phyloP scores from a whole-genome alignment of 306 rosid genomes.

The Trifolium fragiferum region DNA sequence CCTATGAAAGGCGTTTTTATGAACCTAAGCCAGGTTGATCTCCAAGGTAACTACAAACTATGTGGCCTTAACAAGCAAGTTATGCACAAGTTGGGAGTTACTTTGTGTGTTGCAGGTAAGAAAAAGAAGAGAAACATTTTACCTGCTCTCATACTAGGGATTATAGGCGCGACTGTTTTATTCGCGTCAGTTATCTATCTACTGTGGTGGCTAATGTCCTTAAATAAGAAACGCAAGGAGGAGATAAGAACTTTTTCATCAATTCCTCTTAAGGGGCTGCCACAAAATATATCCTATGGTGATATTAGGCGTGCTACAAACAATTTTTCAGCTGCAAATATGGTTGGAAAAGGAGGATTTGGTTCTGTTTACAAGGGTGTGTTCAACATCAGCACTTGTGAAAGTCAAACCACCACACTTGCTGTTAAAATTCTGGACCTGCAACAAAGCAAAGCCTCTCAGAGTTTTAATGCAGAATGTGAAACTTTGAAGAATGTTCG shows the following conservation, averaged over 20 bases:
- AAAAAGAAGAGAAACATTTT: conserved; percentile 29
- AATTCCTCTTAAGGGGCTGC: conserved; percentile 26
- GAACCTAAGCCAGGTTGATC: conserved; percentile 41
- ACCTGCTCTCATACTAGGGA: conserved; percentile 39
- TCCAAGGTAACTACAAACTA: conserved; percentile 46
- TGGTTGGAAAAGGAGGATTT: conserved; percentile 82
- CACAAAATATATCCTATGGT: conserved; percentile 51
- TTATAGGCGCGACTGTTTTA: conserved; percentile 35
- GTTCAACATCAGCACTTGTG: conserved; percentile 57
- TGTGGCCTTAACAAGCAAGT: conserved; percentile 43
- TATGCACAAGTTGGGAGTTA: conserved; percentile 37
- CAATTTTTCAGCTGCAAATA: conserved; percentile 76
- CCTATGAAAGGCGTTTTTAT: conserved; percentile 44
- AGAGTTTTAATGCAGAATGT: conserved; percentile 54
- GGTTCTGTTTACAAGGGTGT: conserved; percentile 80
- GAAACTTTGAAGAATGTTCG: conserved; percentile 47
- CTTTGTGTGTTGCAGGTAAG: conserved; percentile 17
- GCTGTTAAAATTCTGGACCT: conserved; percentile 57
- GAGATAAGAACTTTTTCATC: conserved; percentile 1
- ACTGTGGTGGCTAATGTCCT: background rate
- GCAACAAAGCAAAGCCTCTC: conserved; percentile 47
- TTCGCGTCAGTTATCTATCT: conserved; percentile 28
- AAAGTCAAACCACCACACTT: conserved; percentile 48
- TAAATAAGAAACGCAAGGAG: conserved; percentile 33
- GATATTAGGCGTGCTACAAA: conserved; percentile 79